A percentile compares a stretch with the other conserved stretches of the same genome.
These are phyloP conservation scores for Yarrowia alimentaria DNA, from an alignment of 805 yeast genomes.

Conservation along the genomic window DNA sequence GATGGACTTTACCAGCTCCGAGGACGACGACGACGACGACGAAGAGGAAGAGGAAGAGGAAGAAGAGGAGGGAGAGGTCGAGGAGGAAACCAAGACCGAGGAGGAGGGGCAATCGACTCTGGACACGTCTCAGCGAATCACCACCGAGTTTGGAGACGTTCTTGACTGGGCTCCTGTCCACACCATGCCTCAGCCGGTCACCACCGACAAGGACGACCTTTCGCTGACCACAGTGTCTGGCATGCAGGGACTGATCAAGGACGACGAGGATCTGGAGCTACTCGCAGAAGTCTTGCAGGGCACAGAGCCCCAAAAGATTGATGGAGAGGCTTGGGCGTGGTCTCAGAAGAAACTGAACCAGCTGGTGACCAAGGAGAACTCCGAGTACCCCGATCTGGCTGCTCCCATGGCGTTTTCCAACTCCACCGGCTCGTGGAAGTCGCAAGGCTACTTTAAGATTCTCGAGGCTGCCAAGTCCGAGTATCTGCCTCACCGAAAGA, in stretches of 20 bases:
- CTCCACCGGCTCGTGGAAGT: slow-evolving; percentile 59
- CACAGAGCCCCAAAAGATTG: slow-evolving; percentile 37
- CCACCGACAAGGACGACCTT: slow-evolving; percentile 41
- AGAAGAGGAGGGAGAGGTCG: slow-evolving; percentile 19
- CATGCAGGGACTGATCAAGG: slow-evolving; percentile 58
- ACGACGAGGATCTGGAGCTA: slow-evolving; percentile 67
- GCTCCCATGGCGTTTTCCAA: slow-evolving; percentile 40
- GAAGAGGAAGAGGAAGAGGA: slow-evolving; percentile 38
- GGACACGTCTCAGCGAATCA: slow-evolving; percentile 30
- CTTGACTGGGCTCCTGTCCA: slow-evolving; percentile 46
- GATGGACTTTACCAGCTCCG: slow-evolving; percentile 12
- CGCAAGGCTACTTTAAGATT: slow-evolving; percentile 71
- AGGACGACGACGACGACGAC: slow-evolving; percentile 26
- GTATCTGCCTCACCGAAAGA: slow-evolving; percentile 80
- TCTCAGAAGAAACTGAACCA: slow-evolving; percentile 44
- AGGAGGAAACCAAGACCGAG: slow-evolving; percentile 32
- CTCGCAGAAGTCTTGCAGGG: slow-evolving; percentile 48
- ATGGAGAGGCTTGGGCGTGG: slow-evolving; percentile 67
- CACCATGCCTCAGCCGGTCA: slow-evolving; percentile 56
- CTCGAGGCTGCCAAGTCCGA: slow-evolving; percentile 69
- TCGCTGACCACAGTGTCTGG: slow-evolving; percentile 46
- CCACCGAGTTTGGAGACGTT: slow-evolving; percentile 33
- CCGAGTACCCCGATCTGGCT: slow-evolving; percentile 37
- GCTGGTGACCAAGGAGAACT: slow-evolving; percentile 29
- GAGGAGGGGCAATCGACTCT: slow-evolving; percentile 32